Evolutionary conservation across 1,139 yeast genomes (phyloP), one percentile per base, ranked within the genome.

Genomic region (Pichia sp.): DNA sequence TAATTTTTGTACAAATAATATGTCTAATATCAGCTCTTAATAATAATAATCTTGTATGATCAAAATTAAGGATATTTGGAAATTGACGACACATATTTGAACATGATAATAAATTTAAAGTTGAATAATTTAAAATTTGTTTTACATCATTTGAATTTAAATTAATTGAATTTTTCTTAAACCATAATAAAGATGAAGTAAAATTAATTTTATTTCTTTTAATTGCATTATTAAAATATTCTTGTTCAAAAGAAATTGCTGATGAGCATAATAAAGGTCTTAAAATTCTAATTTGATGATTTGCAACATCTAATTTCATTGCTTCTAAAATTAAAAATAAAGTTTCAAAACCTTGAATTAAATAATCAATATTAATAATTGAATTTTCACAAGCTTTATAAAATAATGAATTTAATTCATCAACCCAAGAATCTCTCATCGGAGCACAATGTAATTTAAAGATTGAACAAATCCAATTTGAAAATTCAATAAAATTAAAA

Each of bases 261-360:
- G 95, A 86, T 59, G 88, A 92, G 53, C 89, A 80, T 45, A 90
- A 72, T 11, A 86, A 84, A 2, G 96, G 95, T 59, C 96, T 76
- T 50, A 89, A 71, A 31, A 88, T 80, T 58, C 96, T 75, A 50
- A 90, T 87, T 67, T 89, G 97, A 65, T 90, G 96, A 66, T 90
- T 90, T 26, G 97, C 96, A 48, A 89, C 95, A 62, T 90, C 97
- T 57, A 90, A 73, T 66, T 90, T 90, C 96, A 90, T 89, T n/a
- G 95, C 94, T 65, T 89, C 97, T 57, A 90, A 71, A 52, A 90
- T 86, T 55, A 86, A 86, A 65, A 90, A 88, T 26, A 87, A 76
- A 69, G 83, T 76, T 52, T 92, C 75, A 48, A 90, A 70, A 2
- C 95, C 96, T 46, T 82, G 87, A 40, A 87, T 86, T 45, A 89